Base-by-base conservation (phyloP, 345 rosid genomes). In the Pugionium dolabratum region DNA sequence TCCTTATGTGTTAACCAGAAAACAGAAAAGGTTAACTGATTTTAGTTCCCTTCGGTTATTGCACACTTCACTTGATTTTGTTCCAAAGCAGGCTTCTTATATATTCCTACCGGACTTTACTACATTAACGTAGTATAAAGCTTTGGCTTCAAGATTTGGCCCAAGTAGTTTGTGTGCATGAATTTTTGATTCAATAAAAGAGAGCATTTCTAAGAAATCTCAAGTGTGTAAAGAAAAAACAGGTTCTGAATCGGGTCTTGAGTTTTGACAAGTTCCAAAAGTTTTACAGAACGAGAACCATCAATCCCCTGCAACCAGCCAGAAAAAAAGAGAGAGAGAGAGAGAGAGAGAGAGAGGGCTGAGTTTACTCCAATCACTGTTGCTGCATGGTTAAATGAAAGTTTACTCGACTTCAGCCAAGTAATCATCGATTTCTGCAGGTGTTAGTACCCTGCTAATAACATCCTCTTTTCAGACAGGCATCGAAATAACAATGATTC, bases 391-490 rank as follows among this genome's bases (percentile, higher is more conserved):
- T 31, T 52, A 32, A 25, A 51, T 64, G 66, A 50, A 41, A 68
- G 68, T 40, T 63, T 83, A 89, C 66, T 89, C 96, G 29, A 75
- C 74, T 57, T 69, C 78, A 49, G 74, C 78, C 60, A 75, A 69
- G 78, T 75, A 75, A 62, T 85, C 90, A 26, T 86, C 89, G 26
- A 89, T 79, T 76, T 89, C 96, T 9, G 87, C 87, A n/a, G 96
- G 82, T 7, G 90, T 86, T 28, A 86, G 79, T 31, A 89, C 90
- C 79, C 96, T 89, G 87, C 79, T 63, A 25, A 42, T 27, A 49
- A 28, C 62, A 43, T n/a, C 7, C 44, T 43, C 25, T n/a, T 27
- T 9, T 59, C 27, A 66, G 72, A 35, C n/a, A 57, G 4, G 36
- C 46, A 47, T 33, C 42, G 39, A 31, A 39, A 55, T 41, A 37